A percentile compares a stretch with the other conserved stretches of the same genome.
Evolutionary conservation across 768 basidiomycete species (phyloP).

Genomic region (Panaeolus cyanescens): DNA sequence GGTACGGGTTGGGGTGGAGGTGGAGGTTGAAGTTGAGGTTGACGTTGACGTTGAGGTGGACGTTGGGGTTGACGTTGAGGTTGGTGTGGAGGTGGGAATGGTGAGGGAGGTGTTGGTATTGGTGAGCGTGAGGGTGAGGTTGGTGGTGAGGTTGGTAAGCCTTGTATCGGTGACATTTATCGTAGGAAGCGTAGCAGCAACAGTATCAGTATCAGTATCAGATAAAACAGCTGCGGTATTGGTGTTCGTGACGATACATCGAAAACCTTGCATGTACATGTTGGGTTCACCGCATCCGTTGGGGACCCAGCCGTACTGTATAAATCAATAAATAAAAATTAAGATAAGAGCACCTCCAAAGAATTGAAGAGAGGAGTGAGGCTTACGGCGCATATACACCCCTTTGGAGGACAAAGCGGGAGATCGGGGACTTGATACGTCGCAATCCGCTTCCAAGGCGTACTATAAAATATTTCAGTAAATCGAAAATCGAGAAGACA

Average conservation of each 20-base stretch:
- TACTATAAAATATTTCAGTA: conserved; percentile 18
- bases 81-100: too few species aligned
- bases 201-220: too few species aligned
- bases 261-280: conserved; percentile 30
- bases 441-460: conserved; percentile 38
- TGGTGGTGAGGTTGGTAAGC: too few species aligned
- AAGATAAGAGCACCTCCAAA: not conserved
- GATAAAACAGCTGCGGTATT: too few species aligned
- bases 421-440: conserved; percentile 35
- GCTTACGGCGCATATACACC: conserved; percentile 39
- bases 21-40: too few species aligned
- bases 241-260: conserved; percentile 23
- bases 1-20: too few species aligned
- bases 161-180: too few species aligned
- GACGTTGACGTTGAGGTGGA: too few species aligned
- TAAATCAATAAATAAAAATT: not conserved
- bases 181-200: too few species aligned
- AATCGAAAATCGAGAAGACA: not conserved
- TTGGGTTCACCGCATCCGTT: conserved; percentile 26
- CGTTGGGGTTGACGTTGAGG: too few species aligned
- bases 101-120: too few species aligned
- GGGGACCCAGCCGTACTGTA: conserved; percentile 14
- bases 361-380: not conserved
- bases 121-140: too few species aligned
- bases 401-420: conserved; percentile 34